Base-by-base conservation (phyloP, 2,329 filamentous ascomycete genomes). In the Cladophialophora exuberans region DNA sequence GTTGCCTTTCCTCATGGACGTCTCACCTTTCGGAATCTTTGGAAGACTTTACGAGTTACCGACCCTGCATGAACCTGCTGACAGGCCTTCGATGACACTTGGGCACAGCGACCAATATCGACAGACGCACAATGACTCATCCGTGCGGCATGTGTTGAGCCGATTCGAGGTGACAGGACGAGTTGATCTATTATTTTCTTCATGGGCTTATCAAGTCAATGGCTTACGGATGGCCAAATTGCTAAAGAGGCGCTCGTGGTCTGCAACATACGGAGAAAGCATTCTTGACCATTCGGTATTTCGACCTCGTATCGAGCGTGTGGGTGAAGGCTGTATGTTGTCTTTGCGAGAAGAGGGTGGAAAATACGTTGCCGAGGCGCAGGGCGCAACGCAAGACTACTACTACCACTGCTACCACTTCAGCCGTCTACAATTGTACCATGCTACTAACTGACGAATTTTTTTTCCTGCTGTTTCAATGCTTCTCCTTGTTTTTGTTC, bases 271-370 rank as follows among this genome's bases (percentile, higher is more conserved):
- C 28, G 55, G 55, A 33, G 48, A 41, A 33, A 26, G 22, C 54
- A 44, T 52, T 55, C 57, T 51, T 49, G 52, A 50, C 48, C 47
- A 41, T 52, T 48, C 54, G 47, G 51, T 54, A 53, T 48, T 56
- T 48, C 48, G 42, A 54, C 30, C 43, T 47, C 44, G 33, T 28
- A 38, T 53, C 49, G 26, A 39, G 52, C 54, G 55, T 55, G 31
- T 56, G 6, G n/a, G 23, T 41, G 35, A 31, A 28, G n/a, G 33
- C 33, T 39, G 35, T 39, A 25, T 41, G 33, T 49, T 39, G 46
- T 49, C 46, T 49, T 22, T 49, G 33, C 33, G 20, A 49, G 30
- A 39, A 38, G 35, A 49, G 46, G 46, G 35, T 38, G 22, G 39
- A 39, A 49, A 38, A 35, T 17, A 49, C 25, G 46, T 39, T 49